These are phyloP conservation scores for Euphorbia tirucalli DNA, from an alignment of 345 rosid species.

Conservation along the genomic window DNA sequence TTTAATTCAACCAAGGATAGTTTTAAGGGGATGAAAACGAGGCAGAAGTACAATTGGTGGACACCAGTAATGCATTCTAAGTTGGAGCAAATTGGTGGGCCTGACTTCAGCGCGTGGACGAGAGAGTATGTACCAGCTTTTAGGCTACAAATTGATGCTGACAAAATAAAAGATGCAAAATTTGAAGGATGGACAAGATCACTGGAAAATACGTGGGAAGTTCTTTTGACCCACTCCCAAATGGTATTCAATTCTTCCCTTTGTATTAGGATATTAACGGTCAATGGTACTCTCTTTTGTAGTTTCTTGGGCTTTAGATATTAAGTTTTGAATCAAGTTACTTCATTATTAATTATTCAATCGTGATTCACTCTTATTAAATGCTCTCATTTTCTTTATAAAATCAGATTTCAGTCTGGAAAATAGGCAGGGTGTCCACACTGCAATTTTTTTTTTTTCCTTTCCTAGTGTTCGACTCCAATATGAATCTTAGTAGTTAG, in stretches of 20 bases:
- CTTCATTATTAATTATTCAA: neutral
- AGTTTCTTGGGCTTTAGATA: neutral
- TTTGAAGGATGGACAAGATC: slow-evolving; percentile 78
- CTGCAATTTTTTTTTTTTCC: neutral
- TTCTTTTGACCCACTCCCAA: slow-evolving; percentile 87
- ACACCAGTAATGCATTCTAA: slow-evolving; percentile 37
- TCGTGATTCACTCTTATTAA: neutral
- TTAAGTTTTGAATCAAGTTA: neutral
- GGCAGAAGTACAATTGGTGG: slow-evolving; percentile 56
- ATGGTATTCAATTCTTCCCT: slow-evolving; percentile 55
- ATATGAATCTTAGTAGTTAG: neutral
- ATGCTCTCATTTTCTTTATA: neutral
- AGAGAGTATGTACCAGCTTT: slow-evolving; percentile 69
- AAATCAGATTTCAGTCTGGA: neutral
- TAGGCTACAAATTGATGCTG: slow-evolving; percentile 56
- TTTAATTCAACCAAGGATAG: slow-evolving; percentile 41
- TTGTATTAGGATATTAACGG: neutral
- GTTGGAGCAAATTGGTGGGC: slow-evolving; percentile 70
- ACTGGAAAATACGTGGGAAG: slow-evolving; percentile 59
- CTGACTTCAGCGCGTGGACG: slow-evolving; percentile 70
- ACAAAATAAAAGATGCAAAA: slow-evolving; percentile 47
- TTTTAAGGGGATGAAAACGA: slow-evolving; percentile 25
- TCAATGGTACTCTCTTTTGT: neutral
- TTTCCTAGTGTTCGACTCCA: neutral
- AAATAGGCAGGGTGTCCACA: neutral